Evolutionary conservation across 1,284 basidiomycete genomes (phyloP).

Genomic region (Leucoagaricus sp.): DNA sequence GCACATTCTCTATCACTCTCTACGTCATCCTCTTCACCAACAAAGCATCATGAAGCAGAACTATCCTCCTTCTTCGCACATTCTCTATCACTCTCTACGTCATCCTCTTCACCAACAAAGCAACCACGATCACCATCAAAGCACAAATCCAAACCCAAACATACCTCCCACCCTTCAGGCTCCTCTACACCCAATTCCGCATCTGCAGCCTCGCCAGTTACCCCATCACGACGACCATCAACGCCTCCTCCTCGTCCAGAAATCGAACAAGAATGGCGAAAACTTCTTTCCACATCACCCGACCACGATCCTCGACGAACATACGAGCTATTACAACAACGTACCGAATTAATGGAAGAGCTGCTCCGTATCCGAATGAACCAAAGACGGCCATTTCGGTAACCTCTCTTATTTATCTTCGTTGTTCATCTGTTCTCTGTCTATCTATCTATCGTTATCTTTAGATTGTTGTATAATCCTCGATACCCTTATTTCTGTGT

Average conservation of each 20-base stretch:
- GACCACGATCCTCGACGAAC: constrained; percentile 13
- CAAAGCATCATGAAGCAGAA: constrained; percentile 13
- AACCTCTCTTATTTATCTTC: too few relatives aligned
- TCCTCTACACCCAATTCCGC: background rate
- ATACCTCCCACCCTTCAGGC: background rate
- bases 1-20: constrained; percentile 4
- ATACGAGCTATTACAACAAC: constrained; percentile 5
- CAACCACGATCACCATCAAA: background rate
- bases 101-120: background rate
- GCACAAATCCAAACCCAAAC: background rate
- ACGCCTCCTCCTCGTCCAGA: background rate
- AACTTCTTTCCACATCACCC: background rate
- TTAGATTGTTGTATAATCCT: too few relatives aligned
- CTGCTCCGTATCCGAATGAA: constrained; percentile 10
- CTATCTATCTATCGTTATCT: too few relatives aligned
- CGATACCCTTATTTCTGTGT: too few relatives aligned
- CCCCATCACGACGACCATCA: too few relatives aligned
- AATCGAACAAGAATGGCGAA: background rate
- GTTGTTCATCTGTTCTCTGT: too few relatives aligned
- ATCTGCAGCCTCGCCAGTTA: background rate
- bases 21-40: background rate
- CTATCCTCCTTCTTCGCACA: constrained; percentile 11
- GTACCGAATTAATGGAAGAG: constrained; percentile 12
- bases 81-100: background rate
- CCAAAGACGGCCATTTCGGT: background rate